Percentiles rank a stretch among this genome's conserved stretches.
phyloP scores from a whole-genome alignment of 768 basidiomycete species.

The Psilocybe tampanensis region DNA sequence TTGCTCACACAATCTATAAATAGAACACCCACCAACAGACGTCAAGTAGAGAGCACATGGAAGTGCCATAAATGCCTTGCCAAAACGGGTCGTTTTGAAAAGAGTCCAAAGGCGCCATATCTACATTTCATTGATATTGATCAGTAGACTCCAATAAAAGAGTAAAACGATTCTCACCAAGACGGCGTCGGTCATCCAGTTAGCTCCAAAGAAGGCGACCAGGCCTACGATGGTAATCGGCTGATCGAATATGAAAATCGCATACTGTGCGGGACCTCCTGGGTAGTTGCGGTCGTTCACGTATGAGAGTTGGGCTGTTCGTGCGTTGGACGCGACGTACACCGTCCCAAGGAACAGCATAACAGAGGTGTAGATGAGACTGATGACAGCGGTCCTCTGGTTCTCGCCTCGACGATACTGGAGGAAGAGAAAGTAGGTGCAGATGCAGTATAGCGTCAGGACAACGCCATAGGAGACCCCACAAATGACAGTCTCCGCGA shows the following conservation, averaged over 20 bases:
- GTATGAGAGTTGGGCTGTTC: slow-evolving; percentile 16
- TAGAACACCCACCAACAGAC: slow-evolving; percentile 2
- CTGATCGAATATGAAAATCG: slow-evolving; percentile 2
- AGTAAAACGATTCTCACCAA: slow-evolving; percentile 8
- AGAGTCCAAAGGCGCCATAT: slow-evolving; percentile 15
- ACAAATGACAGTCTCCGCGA: slow-evolving; percentile 6
- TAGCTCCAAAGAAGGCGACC: slow-evolving; percentile 16
- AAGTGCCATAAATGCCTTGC: background rate
- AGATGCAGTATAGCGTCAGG: slow-evolving; percentile 14
- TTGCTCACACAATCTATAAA: background rate
- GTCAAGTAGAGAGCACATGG: background rate
- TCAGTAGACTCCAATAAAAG: background rate
- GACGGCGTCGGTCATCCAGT: slow-evolving; percentile 21
- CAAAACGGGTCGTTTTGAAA: background rate
- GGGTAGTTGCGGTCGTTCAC: slow-evolving; percentile 22
- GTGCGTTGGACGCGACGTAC: slow-evolving; percentile 3
- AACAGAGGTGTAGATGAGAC: slow-evolving; percentile 1
- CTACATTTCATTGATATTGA: background rate
- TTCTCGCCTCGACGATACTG: background rate
- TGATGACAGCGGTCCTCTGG: background rate
- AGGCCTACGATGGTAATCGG: slow-evolving; percentile 15
- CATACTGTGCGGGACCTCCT: slow-evolving; percentile 17
- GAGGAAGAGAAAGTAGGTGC: slow-evolving; percentile 1
- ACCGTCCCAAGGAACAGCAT: slow-evolving; percentile 2
- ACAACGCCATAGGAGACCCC: slow-evolving; percentile 14